phyloP scores from a whole-genome alignment of 805 yeast species.

The Wickerhamiella dianesei region DNA sequence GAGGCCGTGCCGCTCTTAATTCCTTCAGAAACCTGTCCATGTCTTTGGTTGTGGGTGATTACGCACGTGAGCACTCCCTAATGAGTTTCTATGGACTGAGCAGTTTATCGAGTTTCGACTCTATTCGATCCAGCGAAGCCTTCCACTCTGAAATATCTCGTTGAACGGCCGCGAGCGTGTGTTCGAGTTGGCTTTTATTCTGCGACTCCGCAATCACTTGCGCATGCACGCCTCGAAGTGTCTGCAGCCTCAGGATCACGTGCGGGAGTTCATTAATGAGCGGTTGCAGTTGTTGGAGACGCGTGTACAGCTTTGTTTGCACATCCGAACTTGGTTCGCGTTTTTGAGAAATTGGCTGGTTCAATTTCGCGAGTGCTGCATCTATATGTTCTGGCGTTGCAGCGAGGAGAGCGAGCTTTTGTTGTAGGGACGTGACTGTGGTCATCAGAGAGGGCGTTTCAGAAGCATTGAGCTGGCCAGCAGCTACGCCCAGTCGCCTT shows the following conservation, averaged over 20 bases:
- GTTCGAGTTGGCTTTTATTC: conserved; percentile 1
- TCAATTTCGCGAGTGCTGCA: background rate
- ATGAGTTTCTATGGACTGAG: background rate
- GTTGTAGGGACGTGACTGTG: background rate
- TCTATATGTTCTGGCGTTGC: conserved; percentile 1
- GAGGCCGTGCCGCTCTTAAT: conserved; percentile 3
- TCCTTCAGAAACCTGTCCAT: conserved; percentile 10
- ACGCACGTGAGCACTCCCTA: background rate
- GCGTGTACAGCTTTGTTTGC: background rate
- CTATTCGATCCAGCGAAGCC: background rate
- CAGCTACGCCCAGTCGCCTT: background rate
- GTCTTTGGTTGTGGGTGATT: background rate
- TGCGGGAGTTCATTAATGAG: conserved; percentile 1
- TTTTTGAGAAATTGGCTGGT: background rate
- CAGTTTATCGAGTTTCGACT: background rate
- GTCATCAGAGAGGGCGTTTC: background rate
- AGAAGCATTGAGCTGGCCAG: background rate
- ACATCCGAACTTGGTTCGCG: background rate
- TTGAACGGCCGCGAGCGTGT: conserved; percentile 1
- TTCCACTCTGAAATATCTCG: conserved; percentile 3
- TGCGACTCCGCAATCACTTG: background rate
- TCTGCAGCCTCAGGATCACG: conserved; percentile 1
- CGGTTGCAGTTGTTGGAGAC: conserved; percentile 1
- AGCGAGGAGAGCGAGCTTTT: conserved; percentile 2
- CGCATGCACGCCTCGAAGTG: conserved; percentile 2